phyloP scores from a whole-genome alignment of 371 early-diverging fungal genomes.

The Apophysomyces sp. region DNA sequence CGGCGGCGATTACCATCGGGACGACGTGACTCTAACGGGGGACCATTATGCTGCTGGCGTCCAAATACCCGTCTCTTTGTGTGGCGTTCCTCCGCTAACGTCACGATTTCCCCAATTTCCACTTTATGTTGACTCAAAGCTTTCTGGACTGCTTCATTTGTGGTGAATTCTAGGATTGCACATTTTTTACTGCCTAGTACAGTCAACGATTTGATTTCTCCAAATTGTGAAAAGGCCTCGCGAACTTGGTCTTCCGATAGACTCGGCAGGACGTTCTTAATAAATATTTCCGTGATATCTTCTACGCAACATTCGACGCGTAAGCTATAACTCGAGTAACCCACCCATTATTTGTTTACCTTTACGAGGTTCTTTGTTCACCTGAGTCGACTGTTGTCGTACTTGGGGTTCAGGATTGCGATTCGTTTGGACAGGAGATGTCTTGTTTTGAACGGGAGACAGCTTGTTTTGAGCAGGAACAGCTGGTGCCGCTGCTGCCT shows the following conservation, averaged over 20 bases:
- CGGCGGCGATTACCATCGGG: conserved; percentile 9
- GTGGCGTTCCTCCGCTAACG: conserved; percentile 42
- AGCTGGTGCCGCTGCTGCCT: conserved; percentile 21
- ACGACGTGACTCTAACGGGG: conserved; percentile 9
- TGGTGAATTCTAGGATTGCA: conserved; percentile 38
- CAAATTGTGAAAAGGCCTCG: conserved; percentile 42
- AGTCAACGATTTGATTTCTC: conserved; percentile 30
- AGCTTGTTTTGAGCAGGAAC: too few species aligned
- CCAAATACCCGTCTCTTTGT: conserved; percentile 10
- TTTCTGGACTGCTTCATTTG: conserved; percentile 38
- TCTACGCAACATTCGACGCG: background rate
- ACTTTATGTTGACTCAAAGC: conserved; percentile 41
- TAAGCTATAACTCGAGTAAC: background rate
- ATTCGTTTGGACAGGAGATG: background rate
- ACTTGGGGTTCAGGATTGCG: conserved; percentile 1
- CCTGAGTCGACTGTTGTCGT: conserved; percentile 1
- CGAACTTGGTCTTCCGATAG: conserved; percentile 32
- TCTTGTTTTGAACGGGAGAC: conserved; percentile 3
- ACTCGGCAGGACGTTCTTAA: conserved; percentile 31
- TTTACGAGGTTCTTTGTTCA: conserved; percentile 12
- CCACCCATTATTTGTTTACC: conserved; percentile 4
- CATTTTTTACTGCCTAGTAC: conserved; percentile 18
- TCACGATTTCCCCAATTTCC: conserved; percentile 13
- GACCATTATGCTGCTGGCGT: conserved; percentile 9
- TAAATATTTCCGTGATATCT: conserved; percentile 32